Conservation (phyloP, 2,329 filamentous ascomycete genomes). For the Sporothrix luriei region DNA sequence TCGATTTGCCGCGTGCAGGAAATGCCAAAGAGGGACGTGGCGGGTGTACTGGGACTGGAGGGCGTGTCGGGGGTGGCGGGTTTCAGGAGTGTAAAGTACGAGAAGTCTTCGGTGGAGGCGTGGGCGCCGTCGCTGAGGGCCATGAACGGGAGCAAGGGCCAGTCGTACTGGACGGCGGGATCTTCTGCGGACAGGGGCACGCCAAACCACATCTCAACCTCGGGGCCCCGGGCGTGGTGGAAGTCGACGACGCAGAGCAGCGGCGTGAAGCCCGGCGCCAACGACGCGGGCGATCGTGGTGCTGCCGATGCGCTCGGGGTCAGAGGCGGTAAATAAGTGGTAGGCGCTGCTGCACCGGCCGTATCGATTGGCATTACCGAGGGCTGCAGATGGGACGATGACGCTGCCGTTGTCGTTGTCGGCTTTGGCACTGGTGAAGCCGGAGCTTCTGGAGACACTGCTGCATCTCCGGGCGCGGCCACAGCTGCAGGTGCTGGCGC, state of each 20-base stretch:
- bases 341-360: conserved; percentile 10
- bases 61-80: conserved; percentile 59
- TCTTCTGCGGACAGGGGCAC: conserved; percentile 67
- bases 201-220: conserved; percentile 92
- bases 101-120: conserved; percentile 95
- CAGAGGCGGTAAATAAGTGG: not conserved
- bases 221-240: conserved; percentile 83
- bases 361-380: conserved; percentile 25
- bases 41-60: not conserved
- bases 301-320: not conserved
- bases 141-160: conserved; percentile 93
- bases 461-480: not conserved
- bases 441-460: not conserved
- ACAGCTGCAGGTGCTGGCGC: not conserved
- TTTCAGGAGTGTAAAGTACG: conserved; percentile 89
- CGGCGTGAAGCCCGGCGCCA: conserved; percentile 55
- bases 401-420: not conserved
- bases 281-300: conserved; percentile 27
- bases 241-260: conserved; percentile 81
- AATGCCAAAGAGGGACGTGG: conserved; percentile 89
- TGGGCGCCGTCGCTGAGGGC: conserved; percentile 94
- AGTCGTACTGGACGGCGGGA: conserved; percentile 81
- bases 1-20: conserved; percentile 92
- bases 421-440: not conserved
- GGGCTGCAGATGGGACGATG: not conserved